phyloP scores from a whole-genome alignment of 139 green algal genomes.

The Zygnema cylindricum region DNA sequence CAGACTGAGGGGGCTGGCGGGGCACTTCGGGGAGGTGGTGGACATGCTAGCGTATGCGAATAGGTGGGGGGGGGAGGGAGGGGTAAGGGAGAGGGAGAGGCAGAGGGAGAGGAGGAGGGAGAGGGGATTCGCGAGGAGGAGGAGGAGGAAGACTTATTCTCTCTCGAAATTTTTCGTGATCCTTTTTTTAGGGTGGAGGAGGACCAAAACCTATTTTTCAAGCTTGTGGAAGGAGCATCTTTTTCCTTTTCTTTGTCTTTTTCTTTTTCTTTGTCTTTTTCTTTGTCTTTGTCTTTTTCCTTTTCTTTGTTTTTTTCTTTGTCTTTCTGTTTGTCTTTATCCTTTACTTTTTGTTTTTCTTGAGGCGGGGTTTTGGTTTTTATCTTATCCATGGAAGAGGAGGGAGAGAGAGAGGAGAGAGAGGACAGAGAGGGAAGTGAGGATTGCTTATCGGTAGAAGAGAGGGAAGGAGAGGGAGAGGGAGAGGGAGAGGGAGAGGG shows the following conservation, averaged over 20 bases:
- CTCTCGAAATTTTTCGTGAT: no score
- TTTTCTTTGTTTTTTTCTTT: no score
- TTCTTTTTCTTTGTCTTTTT: no score
- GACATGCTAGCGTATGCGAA: slow-evolving; percentile 56
- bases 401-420: background rate
- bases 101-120: background rate
- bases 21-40: slow-evolving; percentile 36
- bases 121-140: background rate
- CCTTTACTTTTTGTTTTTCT: no score
- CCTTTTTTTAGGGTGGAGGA: no score
- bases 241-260: no score
- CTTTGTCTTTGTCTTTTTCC: no score
- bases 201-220: no score
- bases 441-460: background rate
- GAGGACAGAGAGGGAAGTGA: background rate
- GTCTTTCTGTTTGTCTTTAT: no score
- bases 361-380: no score
- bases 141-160: background rate
- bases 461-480: background rate
- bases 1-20: slow-evolving; percentile 29
- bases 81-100: background rate
- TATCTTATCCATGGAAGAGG: no score
- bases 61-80: background rate
- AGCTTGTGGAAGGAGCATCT: no score
- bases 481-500: background rate